Evolutionary conservation across 140 eudicot species (phyloP), one percentile per base, ranked within the genome.

Genomic region (Anethum foeniculum): DNA sequence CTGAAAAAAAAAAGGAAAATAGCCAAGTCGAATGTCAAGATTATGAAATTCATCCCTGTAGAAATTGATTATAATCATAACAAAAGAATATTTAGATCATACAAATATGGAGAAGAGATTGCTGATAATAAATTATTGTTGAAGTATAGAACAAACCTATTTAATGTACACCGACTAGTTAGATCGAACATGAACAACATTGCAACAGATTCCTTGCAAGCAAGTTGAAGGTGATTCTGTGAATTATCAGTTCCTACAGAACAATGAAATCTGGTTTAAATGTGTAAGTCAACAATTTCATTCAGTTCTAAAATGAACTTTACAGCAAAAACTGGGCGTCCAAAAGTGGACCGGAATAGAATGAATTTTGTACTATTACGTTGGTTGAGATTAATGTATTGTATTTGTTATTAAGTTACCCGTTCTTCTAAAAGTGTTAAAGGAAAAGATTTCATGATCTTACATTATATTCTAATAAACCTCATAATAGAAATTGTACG

Each of bases 131-230:
- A 83, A 18, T 41, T 41, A 6, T 67, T 3, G 34, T 5, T 14
- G 43, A 30, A 71, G 65, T 30, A 60, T 4, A 77, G 47, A n/a
- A 23, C 41, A n/a, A 85, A 94, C 98, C 91, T 94, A 60, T 92
- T 89, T 23, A 94, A 85, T 0, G 97, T 94, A 54, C 97, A 83
- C 12, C 98, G 91, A 79, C 98, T 94, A 4, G 98, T 94, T 34
- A 94, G 90, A 92, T 94, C 98, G 69, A 94, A 94, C 98, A 94
- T 92, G 86, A 90, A 90, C 72, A 94, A 54, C 72, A 94, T 89
- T 49, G 97, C 97, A 9, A 94, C 98, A 3, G 94, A 85, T 76
- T 90, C 96, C 80, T 89, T 87, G 81, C 91, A 92, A 51, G 94
- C 94, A 47, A 85, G 72, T 52, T 93, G 90, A 74, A 94, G 84